Evolutionary conservation across 495 filamentous ascomycete species (phyloP).

Genomic region (Viridothelium virens): DNA sequence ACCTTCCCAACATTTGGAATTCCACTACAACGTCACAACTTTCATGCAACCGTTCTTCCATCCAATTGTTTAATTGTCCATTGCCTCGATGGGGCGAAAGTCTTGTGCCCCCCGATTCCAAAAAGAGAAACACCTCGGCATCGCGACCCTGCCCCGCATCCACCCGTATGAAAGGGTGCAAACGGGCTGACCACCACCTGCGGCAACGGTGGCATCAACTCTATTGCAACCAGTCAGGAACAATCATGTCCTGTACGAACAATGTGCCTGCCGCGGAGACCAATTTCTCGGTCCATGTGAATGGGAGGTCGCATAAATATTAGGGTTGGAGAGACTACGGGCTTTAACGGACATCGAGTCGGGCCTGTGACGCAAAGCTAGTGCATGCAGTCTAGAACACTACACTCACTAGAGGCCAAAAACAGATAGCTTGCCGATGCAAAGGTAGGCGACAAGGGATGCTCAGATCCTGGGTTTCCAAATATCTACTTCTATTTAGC

Average conservation of each 20-base stretch:
- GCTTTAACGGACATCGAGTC: no score
- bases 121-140: slow-evolving; percentile 1
- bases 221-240: no score
- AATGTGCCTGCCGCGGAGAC: background rate
- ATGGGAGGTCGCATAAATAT: no score
- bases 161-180: background rate
- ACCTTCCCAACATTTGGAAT: no score
- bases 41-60: background rate
- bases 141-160: slow-evolving; percentile 3
- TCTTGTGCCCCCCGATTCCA: background rate
- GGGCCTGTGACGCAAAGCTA: no score
- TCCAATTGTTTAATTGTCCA: background rate
- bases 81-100: background rate
- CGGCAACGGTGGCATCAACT: no score
- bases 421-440: no score
- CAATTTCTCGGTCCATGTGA: background rate
- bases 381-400: no score
- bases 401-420: no score
- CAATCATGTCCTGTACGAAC: background rate
- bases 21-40: no score
- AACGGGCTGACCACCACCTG: background rate
- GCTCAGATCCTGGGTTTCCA: background rate
- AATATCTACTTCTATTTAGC: background rate
- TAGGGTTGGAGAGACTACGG: no score
- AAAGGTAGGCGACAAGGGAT: no score